phyloP scores from a whole-genome alignment of 805 yeast species.

The Blastobotrys attinorum region DNA sequence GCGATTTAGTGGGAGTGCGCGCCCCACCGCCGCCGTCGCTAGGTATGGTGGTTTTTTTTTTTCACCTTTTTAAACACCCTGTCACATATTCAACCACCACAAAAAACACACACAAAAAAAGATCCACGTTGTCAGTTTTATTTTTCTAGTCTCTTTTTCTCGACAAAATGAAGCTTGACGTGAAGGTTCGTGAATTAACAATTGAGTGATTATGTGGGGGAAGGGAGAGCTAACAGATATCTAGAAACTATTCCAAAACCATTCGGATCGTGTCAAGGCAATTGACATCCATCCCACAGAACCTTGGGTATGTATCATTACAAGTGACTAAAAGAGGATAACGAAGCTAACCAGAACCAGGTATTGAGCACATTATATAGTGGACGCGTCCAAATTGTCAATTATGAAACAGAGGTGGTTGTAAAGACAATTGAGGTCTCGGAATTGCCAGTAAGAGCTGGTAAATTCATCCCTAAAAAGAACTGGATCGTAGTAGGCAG shows the following conservation, averaged over 20 bases:
- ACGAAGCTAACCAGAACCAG: slow-evolving; percentile 5
- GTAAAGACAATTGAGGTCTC: slow-evolving; percentile 90
- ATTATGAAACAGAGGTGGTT: slow-evolving; percentile 73
- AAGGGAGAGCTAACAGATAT: slow-evolving; percentile 36
- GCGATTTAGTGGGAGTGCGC: too few relatives aligned
- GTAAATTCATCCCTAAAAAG: slow-evolving; percentile 89
- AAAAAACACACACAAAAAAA: too few relatives aligned
- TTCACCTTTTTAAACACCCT: too few relatives aligned
- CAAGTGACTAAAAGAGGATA: background rate
- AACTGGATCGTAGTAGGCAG: slow-evolving; percentile 96
- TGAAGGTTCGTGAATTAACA: slow-evolving; percentile 32
- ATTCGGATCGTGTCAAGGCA: slow-evolving; percentile 96
- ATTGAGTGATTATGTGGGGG: background rate
- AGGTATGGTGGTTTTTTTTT: too few relatives aligned
- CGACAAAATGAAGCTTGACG: slow-evolving; percentile 41
- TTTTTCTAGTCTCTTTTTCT: too few relatives aligned
- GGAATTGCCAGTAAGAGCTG: slow-evolving; percentile 94
- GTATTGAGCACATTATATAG: slow-evolving; percentile 21
- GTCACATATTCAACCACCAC: too few relatives aligned
- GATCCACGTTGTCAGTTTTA: too few relatives aligned
- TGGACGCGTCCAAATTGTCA: slow-evolving; percentile 84
- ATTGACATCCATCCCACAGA: slow-evolving; percentile 97
- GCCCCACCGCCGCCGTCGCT: too few relatives aligned
- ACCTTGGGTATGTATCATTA: slow-evolving; percentile 77
- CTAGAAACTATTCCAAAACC: slow-evolving; percentile 74